Evolutionary conservation across 768 basidiomycete genomes (phyloP).

Genomic region (Pisolithus microcarpus): DNA sequence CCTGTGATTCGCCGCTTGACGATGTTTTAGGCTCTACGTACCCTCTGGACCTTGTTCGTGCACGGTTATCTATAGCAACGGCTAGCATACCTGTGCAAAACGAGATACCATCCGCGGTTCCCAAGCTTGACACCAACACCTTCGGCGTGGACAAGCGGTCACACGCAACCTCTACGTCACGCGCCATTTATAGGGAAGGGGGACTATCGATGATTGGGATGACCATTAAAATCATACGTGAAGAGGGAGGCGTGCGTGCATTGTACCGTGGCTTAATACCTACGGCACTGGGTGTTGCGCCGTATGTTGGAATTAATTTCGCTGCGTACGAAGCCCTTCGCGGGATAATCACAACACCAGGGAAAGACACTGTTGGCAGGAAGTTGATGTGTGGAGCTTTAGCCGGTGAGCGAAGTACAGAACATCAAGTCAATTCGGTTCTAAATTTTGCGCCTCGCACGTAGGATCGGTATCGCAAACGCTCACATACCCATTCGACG

Average conservation of each 20-base stretch:
- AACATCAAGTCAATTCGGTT: neutral
- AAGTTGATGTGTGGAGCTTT: conserved; percentile 84
- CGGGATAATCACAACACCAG: conserved; percentile 73
- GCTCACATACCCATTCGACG: conserved; percentile 93
- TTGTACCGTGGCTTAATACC: conserved; percentile 82
- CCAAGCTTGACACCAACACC: conserved; percentile 34
- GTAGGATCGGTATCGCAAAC: conserved; percentile 88
- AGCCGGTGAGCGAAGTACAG: conserved; percentile 46
- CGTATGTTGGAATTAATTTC: conserved; percentile 88
- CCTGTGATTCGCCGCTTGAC: conserved; percentile 6
- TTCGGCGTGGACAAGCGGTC: no score
- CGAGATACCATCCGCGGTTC: conserved; percentile 13
- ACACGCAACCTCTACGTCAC: conserved; percentile 31
- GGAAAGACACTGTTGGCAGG: conserved; percentile 55
- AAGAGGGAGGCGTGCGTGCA: conserved; percentile 85
- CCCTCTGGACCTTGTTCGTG: conserved; percentile 90
- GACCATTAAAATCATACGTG: conserved; percentile 83
- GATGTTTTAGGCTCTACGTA: conserved; percentile 64
- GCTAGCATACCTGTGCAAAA: conserved; percentile 54
- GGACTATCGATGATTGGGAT: conserved; percentile 80
- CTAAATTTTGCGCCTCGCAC: conserved; percentile 4
- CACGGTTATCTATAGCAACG: conserved; percentile 87
- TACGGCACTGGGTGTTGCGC: conserved; percentile 85
- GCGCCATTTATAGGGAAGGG: conserved; percentile 36
- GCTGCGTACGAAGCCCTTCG: conserved; percentile 85